Conservation (phyloP, 2,329 filamentous ascomycete genomes). For the Trichoderma polysporum region DNA sequence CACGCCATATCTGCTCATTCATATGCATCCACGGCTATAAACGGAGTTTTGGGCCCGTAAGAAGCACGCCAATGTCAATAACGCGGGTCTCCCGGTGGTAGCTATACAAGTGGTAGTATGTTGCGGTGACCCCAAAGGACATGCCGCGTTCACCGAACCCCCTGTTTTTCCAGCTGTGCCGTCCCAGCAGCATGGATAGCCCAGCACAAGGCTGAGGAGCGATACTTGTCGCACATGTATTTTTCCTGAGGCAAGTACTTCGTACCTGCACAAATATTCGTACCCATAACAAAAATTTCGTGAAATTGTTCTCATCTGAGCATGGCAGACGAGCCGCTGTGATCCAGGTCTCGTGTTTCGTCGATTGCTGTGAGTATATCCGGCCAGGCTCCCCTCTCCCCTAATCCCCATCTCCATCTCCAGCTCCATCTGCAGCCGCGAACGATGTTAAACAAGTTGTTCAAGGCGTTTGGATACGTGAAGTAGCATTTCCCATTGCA, state of each 20-base stretch:
- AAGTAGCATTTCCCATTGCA: neutral
- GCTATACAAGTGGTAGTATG: neutral
- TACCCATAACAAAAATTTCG: neutral
- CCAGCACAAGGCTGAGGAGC: slow-evolving; percentile 14
- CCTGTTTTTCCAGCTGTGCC: neutral
- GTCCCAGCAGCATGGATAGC: slow-evolving; percentile 10
- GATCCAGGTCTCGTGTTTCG: neutral
- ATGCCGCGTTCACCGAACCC: slow-evolving; percentile 5
- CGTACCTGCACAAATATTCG: neutral
- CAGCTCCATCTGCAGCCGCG: neutral
- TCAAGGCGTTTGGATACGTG: neutral
- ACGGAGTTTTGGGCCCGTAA: neutral
- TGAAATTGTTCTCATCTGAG: neutral
- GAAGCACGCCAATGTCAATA: neutral
- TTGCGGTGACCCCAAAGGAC: neutral
- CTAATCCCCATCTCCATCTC: neutral
- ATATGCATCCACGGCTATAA: neutral
- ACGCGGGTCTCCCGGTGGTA: neutral
- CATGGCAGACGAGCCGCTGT: neutral
- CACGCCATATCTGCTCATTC: neutral
- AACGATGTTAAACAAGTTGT: neutral
- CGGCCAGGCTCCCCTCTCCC: neutral
- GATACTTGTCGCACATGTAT: neutral
- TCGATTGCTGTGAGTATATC: neutral
- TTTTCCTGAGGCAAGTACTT: neutral